Evolutionary conservation across 805 yeast genomes (phyloP).

Genomic region (Myxozyma neotropica): DNA sequence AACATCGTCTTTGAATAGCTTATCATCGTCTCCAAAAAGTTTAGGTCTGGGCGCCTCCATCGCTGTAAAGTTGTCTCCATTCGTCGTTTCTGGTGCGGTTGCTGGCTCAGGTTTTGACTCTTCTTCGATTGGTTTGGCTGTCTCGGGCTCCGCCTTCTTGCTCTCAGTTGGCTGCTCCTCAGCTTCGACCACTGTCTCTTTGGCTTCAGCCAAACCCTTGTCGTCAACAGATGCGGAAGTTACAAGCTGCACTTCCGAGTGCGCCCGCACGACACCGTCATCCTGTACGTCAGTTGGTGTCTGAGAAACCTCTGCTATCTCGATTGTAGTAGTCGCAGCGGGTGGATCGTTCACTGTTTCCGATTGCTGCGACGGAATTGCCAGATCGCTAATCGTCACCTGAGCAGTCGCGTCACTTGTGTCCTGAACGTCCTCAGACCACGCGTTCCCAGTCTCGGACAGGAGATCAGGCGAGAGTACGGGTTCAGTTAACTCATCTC

Average conservation of each 20-base stretch:
- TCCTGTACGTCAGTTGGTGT: background rate
- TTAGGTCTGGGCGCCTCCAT: too few relatives aligned
- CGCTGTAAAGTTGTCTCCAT: too few relatives aligned
- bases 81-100: background rate
- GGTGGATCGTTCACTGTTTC: too few relatives aligned
- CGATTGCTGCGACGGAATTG: background rate
- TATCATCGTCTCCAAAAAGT: background rate
- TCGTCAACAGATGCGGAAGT: background rate
- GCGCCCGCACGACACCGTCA: too few relatives aligned
- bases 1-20: constrained; percentile 1
- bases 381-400: background rate
- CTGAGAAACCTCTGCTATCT: background rate
- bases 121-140: background rate
- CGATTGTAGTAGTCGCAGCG: background rate
- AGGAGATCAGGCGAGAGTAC: background rate
- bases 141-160: background rate
- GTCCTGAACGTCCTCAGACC: background rate
- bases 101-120: background rate
- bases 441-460: constrained; percentile 1
- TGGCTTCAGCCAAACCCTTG: background rate
- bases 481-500: background rate
- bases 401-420: background rate
- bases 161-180: background rate
- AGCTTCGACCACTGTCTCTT: background rate
- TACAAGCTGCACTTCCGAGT: background rate